phyloP scores from a whole-genome alignment of 129 eudicot species.

The Chrysanthemum lavandulifolium region DNA sequence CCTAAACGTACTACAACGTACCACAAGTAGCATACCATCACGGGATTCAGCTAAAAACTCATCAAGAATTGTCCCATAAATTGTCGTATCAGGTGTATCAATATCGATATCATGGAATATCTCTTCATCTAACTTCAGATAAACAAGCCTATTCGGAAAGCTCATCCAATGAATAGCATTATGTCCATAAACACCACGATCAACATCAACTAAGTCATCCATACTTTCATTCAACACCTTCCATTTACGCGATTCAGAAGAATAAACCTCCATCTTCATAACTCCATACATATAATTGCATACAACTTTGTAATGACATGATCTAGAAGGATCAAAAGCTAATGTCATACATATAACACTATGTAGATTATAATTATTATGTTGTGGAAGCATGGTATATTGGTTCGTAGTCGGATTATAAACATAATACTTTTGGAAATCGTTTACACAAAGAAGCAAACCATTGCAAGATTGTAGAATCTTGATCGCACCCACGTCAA shows the following conservation, averaged over 20 bases:
- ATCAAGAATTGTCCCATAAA: slow-evolving; percentile 29
- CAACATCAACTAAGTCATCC: slow-evolving; percentile 34
- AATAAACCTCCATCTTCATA: slow-evolving; percentile 33
- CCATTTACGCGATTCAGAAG: slow-evolving; percentile 28
- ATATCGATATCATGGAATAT: slow-evolving; percentile 24
- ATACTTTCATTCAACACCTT: slow-evolving; percentile 21
- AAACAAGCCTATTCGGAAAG: slow-evolving; percentile 30
- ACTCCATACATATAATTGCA: slow-evolving; percentile 17
- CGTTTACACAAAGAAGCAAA: slow-evolving; percentile 30
- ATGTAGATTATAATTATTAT: slow-evolving; percentile 28
- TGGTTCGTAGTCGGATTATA: slow-evolving; percentile 38
- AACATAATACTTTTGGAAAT: slow-evolving; percentile 31
- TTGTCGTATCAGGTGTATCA: slow-evolving; percentile 31
- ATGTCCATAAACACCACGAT: slow-evolving; percentile 35
- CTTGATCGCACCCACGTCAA: slow-evolving; percentile 24
- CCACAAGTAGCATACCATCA: slow-evolving; percentile 39
- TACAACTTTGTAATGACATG: slow-evolving; percentile 33
- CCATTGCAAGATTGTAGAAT: slow-evolving; percentile 42
- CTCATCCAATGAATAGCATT: slow-evolving; percentile 41
- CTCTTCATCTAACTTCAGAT: slow-evolving; percentile 24
- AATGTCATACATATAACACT: slow-evolving; percentile 31
- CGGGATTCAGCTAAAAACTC: slow-evolving; percentile 34
- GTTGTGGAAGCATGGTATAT: slow-evolving; percentile 21
- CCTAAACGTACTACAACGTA: slow-evolving; percentile 25
- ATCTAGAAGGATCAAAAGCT: slow-evolving; percentile 35